Base-by-base conservation (phyloP, 306 rosid species). In the Abrus pulchellus region DNA sequence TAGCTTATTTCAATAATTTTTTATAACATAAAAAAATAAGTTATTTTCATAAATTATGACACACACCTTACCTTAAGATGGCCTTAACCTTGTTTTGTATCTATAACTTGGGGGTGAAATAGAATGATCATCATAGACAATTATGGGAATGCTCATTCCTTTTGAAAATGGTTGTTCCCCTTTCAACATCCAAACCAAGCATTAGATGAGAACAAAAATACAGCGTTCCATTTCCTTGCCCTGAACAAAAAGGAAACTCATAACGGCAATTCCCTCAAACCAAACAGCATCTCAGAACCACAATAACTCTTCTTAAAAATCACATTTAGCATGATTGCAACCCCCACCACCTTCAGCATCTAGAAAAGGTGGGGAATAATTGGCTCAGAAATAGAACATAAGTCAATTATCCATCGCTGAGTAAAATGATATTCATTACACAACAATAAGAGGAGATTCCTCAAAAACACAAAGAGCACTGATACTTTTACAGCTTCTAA, bases 401-500 rank as follows among this genome's bases (percentile, higher is more conserved):
- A 48, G 29, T 20, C 3, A 53, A 64, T 49, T 50, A 80, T 83
- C 65, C 38, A 65, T 59, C 28, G 65, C 3, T 43, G 49, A 59
- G 72, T 52, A 76, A 32, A 57, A 72, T 53, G n/a, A 10, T 77
- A 75, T 70, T 63, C 78, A 86, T 79, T 75, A 49, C 50, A 83
- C 87, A 83, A 32, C 29, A 64, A 20, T 5, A 14, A 53, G 29
- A 44, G 7, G 12, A 2, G 36, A 66, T 79, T 59, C 67, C 78
- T 61, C 62, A 61, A 11, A 52, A 28, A 82, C 30, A 72, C 14
- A 59, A 71, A 76, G 63, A 57, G 55, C 32, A 50, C 36, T 12
- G 56, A 29, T 34, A 68, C 67, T 56, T 50, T 56, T 72, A 53
- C 67, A 38, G 56, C 57, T 73, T 53, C 72, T 54, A 74, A 69